Conservation (phyloP, 2,329 filamentous ascomycete genomes). For the Diplodia mutila region DNA sequence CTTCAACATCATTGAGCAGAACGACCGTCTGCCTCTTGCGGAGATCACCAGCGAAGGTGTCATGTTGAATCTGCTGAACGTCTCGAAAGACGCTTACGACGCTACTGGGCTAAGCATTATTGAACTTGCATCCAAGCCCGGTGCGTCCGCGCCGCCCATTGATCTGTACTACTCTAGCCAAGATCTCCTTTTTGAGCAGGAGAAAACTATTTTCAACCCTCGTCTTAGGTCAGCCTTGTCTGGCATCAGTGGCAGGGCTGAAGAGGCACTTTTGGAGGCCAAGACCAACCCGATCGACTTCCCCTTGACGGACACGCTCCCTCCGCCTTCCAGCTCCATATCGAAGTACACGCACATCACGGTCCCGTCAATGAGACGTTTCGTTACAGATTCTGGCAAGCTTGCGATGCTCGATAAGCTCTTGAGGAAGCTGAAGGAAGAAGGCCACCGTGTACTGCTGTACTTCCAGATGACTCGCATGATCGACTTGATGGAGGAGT, state of each 20-base stretch:
- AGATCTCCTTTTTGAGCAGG: slow-evolving; percentile 64
- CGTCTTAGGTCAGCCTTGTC: slow-evolving; percentile 75
- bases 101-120: slow-evolving; percentile 74
- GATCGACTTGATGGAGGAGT: slow-evolving; percentile 99
- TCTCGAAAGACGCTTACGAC: slow-evolving; percentile 68
- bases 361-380: slow-evolving; percentile 94
- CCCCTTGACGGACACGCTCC: slow-evolving; percentile 69
- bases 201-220: slow-evolving; percentile 77
- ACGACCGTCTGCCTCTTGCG: slow-evolving; percentile 67
- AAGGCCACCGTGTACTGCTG: slow-evolving; percentile 87
- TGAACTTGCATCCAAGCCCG: slow-evolving; percentile 79
- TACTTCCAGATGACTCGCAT: slow-evolving; percentile 99
- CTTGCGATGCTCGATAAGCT: slow-evolving; percentile 87
- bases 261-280: slow-evolving; percentile 73
- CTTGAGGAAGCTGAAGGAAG: slow-evolving; percentile 86
- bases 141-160: slow-evolving; percentile 82
- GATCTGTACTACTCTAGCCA: slow-evolving; percentile 76
- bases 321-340: slow-evolving; percentile 78
- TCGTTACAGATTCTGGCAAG: slow-evolving; percentile 97
- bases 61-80: slow-evolving; percentile 76
- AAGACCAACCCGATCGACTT: slow-evolving; percentile 69
- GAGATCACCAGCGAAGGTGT: slow-evolving; percentile 73
- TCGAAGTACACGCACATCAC: slow-evolving; percentile 86
- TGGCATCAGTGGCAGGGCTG: slow-evolving; percentile 64
- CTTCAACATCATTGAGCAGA: slow-evolving; percentile 76